Evolutionary conservation across 139 green algal species (phyloP), one percentile per base, ranked within the genome.

Genomic region (Micractinium sp.): DNA sequence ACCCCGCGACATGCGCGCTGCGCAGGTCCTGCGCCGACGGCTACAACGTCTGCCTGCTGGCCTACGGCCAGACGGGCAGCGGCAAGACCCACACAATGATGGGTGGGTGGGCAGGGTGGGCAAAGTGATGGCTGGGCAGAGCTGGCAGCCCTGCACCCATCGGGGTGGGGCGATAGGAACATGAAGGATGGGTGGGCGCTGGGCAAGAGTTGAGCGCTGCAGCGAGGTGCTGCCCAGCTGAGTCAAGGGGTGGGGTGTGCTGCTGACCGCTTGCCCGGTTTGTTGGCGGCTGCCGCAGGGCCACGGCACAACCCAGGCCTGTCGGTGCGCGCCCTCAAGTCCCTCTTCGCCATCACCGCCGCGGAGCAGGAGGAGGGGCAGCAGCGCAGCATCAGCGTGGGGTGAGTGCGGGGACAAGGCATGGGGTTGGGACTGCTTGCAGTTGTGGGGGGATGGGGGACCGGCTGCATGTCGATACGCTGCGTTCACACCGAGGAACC

Each of bases 61-160:
- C 89, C 15, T 94, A 94, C 75, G 91, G 91, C 31, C 91, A 93
- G 81, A 93, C 91, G 7, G 91, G 90, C n/a, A 87, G 67, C 31
- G 85, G 91, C 56, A 93, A 93, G 77, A 93, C 91, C 0, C 88
- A 92, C 83, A 93, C 91, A 0, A 93, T 94, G 89, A 69, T 89
- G 56, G 92, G 47, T 56, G 47, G 47, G 47, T 56, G 47, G 47
- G 47, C 47, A 56, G 47, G 47, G 47, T 56, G 47, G 47, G 47
- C 47, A 9, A 9, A 56, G 47, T 56, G 47, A 56, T 56, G 47
- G 47, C n/a, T n/a, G 47, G 47, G 47, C 9, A 16, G 47, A 56
- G 47, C 7, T 9, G 47, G 47, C 9, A 9, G 7, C 47, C 47
- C 47, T 56, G 5, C 47, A 9, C 47, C 47, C 47, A 9, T 9